phyloP scores from a whole-genome alignment of 768 basidiomycete species.

The Clitopilus hobsonii region DNA sequence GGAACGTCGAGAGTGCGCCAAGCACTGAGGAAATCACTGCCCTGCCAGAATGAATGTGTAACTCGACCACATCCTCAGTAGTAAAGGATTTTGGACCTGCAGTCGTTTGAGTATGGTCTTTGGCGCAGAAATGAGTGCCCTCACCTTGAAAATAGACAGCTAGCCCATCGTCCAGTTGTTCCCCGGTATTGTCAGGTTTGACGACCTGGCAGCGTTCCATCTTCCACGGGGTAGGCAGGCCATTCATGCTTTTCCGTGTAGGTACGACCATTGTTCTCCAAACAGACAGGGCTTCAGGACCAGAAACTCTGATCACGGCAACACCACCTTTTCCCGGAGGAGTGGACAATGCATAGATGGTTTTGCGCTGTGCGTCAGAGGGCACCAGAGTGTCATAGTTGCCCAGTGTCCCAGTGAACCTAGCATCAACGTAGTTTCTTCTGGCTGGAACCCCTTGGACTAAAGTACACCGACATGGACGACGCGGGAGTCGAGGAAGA shows the following conservation, averaged over 20 bases:
- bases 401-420: background rate
- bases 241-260: no score
- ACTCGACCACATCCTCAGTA: conserved; percentile 74
- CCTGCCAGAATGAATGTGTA: conserved; percentile 85
- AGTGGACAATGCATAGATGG: conserved; percentile 86
- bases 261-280: conserved; percentile 51
- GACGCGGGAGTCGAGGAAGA: background rate
- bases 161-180: conserved; percentile 73
- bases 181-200: conserved; percentile 47
- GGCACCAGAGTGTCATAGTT: conserved; percentile 13
- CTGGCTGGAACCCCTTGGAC: background rate
- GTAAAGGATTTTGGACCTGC: conserved; percentile 80
- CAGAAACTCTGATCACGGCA: conserved; percentile 79
- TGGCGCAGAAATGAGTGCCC: no score
- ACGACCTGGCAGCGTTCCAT: conserved; percentile 68
- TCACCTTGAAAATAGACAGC: conserved; percentile 79
- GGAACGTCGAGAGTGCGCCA: conserved; percentile 52
- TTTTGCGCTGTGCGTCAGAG: conserved; percentile 55
- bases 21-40: conserved; percentile 75
- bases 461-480: background rate
- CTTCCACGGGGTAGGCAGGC: conserved; percentile 53
- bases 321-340: conserved; percentile 84
- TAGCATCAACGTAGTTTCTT: no score
- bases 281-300: conserved; percentile 62
- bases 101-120: no score